Evolutionary conservation across 441 rosid genomes (phyloP).

Genomic region (Pelargonium cotyledonis): DNA sequence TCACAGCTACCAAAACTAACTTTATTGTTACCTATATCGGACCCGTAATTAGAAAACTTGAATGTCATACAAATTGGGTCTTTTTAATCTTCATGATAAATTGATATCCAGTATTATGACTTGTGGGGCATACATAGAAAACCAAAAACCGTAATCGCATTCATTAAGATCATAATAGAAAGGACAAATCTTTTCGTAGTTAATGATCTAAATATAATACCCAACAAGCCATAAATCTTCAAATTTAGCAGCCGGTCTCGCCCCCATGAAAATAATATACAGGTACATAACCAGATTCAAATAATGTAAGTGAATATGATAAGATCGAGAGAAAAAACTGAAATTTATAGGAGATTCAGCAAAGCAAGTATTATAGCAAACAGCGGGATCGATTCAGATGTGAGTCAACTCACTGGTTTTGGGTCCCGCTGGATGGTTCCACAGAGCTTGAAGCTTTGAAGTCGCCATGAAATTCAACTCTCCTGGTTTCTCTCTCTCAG

Average conservation of each 20-base stretch:
- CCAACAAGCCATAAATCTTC: neutral
- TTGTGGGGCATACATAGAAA: neutral
- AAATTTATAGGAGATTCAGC: neutral
- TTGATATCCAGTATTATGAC: neutral
- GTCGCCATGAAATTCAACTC: slow-evolving; percentile 42
- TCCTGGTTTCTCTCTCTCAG: too few species aligned
- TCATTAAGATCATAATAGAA: too few species aligned
- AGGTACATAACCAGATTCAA: neutral
- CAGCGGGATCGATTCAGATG: too few species aligned
- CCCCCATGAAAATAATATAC: neutral
- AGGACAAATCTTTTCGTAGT: too few species aligned
- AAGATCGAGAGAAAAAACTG: too few species aligned
- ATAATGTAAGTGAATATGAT: too few species aligned
- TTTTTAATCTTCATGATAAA: neutral
- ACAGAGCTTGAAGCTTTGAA: slow-evolving; percentile 72
- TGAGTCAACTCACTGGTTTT: slow-evolving; percentile 64
- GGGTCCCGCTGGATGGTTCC: slow-evolving; percentile 97
- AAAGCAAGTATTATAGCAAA: too few species aligned
- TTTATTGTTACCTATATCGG: neutral
- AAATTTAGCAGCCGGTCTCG: neutral
- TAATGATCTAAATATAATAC: neutral
- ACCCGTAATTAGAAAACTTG: neutral
- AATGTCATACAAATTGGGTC: neutral
- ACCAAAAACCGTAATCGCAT: neutral
- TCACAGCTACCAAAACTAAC: too few species aligned